Percentiles rank a stretch among this genome's conserved stretches.
These are phyloP conservation scores for Solanum etuberosum DNA, from an alignment of 257 asterid genomes.

Conservation along the genomic window DNA sequence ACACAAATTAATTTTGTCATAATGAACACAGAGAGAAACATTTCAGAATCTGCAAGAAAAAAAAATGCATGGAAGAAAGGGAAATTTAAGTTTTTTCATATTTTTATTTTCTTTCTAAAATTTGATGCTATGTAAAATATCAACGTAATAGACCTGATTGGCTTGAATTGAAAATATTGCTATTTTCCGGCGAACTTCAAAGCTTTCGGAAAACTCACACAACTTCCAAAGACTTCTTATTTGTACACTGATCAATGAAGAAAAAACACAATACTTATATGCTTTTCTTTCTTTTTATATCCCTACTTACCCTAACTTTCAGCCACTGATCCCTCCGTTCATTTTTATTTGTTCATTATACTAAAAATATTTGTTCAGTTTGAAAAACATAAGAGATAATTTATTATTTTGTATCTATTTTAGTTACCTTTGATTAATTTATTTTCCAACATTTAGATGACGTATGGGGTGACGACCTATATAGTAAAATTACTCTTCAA, in stretches of 20 bases:
- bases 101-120: neutral
- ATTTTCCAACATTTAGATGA: too few relatives aligned
- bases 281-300: conserved; percentile 31
- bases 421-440: too few relatives aligned
- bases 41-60: conserved; percentile 26
- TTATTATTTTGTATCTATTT: too few relatives aligned
- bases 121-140: neutral
- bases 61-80: conserved; percentile 8
- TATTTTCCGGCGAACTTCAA: conserved; percentile 53
- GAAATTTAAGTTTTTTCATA: neutral
- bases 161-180: conserved; percentile 43
- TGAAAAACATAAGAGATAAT: too few relatives aligned
- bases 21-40: conserved; percentile 9
- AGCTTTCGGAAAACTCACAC: conserved; percentile 31
- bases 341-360: neutral
- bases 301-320: neutral
- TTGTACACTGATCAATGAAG: neutral
- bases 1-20: neutral
- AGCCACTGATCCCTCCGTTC: too few relatives aligned
- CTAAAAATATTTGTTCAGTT: neutral
- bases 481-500: neutral
- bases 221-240: conserved; percentile 29
- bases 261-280: neutral
- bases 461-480: too few relatives aligned
- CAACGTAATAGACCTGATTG: conserved; percentile 28